phyloP scores from a whole-genome alignment of 2,329 filamentous ascomycete species.

The Dendrostoma leiphaemia region DNA sequence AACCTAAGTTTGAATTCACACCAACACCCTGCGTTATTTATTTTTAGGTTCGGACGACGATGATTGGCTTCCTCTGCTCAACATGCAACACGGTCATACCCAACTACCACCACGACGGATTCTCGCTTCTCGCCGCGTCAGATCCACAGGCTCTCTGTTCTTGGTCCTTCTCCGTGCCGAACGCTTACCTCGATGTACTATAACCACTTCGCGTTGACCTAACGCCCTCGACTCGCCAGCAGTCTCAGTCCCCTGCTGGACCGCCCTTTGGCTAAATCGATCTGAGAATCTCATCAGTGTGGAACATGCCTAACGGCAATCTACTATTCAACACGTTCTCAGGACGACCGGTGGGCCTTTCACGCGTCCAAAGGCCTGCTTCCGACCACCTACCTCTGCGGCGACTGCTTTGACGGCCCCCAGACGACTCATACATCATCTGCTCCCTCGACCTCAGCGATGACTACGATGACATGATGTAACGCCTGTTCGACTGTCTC shows the following conservation, averaged over 20 bases:
- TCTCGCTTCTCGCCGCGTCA: conserved; percentile 16
- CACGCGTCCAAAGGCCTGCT: conserved; percentile 1
- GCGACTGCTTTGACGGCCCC: too few species aligned
- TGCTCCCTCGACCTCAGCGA: not conserved
- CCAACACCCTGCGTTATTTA: conserved; percentile 65
- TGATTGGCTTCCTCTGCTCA: conserved; percentile 47
- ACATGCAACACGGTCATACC: conserved; percentile 12
- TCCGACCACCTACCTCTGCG: not conserved
- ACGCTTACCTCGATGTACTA: conserved; percentile 21
- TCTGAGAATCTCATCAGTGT: conserved; percentile 1
- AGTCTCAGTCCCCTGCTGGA: not conserved
- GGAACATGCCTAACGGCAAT: conserved; percentile 15
- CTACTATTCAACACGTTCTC: conserved; percentile 10
- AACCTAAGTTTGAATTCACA: conserved; percentile 69
- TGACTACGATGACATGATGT: conserved; percentile 1
- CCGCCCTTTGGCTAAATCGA: not conserved
- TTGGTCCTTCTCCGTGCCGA: conserved; percentile 21
- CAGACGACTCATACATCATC: not conserved
- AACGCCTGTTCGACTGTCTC: not conserved
- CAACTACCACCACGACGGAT: conserved; percentile 9
- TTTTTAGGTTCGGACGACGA: conserved; percentile 94
- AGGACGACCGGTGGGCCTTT: not conserved
- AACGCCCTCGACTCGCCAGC: conserved; percentile 1
- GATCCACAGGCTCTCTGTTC: conserved; percentile 10
- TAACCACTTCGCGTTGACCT: conserved; percentile 23